Conservation (phyloP, 1,139 yeast species). For the Schwanniomyces etchellsii region DNA sequence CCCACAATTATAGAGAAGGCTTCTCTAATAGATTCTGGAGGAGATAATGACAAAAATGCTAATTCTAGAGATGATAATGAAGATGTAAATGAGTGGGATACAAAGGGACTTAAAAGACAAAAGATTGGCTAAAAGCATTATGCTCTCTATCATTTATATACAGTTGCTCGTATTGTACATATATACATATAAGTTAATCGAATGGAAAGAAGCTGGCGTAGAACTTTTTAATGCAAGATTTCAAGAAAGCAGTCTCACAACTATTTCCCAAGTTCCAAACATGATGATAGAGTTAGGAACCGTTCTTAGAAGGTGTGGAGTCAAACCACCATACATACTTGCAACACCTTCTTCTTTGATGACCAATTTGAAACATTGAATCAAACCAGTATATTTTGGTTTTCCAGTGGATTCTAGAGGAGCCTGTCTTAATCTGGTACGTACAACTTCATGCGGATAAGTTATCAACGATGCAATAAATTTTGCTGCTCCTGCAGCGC, state of each 20-base stretch:
- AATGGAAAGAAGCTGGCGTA: too few species aligned
- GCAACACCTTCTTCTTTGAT: slow-evolving; percentile 87
- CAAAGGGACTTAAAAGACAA: background rate
- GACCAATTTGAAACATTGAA: slow-evolving; percentile 80
- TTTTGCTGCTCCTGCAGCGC: slow-evolving; percentile 97
- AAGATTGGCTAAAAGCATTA: too few species aligned
- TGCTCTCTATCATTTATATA: too few species aligned
- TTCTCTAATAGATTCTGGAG: background rate
- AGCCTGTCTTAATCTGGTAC: slow-evolving; percentile 94
- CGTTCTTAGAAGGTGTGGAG: slow-evolving; percentile 93
- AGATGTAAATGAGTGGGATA: too few species aligned
- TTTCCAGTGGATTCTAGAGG: slow-evolving; percentile 70
- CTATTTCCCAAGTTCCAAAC: slow-evolving; percentile 99
- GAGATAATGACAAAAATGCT: too few species aligned
- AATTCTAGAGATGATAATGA: too few species aligned
- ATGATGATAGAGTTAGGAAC: slow-evolving; percentile 97
- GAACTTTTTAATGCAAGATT: too few species aligned
- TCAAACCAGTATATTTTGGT: slow-evolving; percentile 82
- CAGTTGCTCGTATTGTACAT: too few species aligned
- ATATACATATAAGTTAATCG: too few species aligned
- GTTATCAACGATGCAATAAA: slow-evolving; percentile 88
- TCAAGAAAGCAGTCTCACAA: slow-evolving; percentile 61
- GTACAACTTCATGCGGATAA: slow-evolving; percentile 95
- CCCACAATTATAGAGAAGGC: background rate
- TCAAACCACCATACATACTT: slow-evolving; percentile 95